phyloP scores from a whole-genome alignment of 352 stramenopile genomes.

The Blastocystis sp. region DNA sequence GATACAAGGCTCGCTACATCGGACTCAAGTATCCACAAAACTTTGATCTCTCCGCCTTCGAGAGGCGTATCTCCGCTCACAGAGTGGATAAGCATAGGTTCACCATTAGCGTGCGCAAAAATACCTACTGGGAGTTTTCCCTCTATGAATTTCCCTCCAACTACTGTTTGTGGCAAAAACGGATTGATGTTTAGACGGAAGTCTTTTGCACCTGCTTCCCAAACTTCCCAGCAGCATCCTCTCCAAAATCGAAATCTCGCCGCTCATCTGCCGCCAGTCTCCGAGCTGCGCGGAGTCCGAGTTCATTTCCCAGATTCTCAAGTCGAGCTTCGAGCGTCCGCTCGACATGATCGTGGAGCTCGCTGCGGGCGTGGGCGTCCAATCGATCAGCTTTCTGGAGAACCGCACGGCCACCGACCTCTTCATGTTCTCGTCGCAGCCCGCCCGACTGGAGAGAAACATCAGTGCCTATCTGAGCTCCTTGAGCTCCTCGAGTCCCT shows the following conservation, averaged over 20 bases:
- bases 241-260: background rate
- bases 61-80: background rate
- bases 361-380: background rate
- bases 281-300: background rate
- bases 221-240: background rate
- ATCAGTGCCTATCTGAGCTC: background rate
- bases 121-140: constrained; percentile 44
- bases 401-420: background rate
- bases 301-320: background rate
- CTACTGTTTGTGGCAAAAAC: background rate
- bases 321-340: background rate
- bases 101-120: constrained; percentile 7
- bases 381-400: constrained; percentile 17
- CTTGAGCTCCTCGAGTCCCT: background rate
- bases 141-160: constrained; percentile 46
- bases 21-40: constrained; percentile 41
- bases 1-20: constrained; percentile 19
- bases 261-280: background rate
- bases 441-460: background rate
- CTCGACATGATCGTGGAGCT: constrained; percentile 9
- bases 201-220: constrained; percentile 43
- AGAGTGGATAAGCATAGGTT: background rate
- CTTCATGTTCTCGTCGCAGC: constrained; percentile 3
- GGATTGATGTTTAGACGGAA: constrained; percentile 22
- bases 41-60: constrained; percentile 17